These are phyloP conservation scores for Podosphaera fusca DNA, from an alignment of 2,329 filamentous ascomycete genomes.

Conservation along the genomic window DNA sequence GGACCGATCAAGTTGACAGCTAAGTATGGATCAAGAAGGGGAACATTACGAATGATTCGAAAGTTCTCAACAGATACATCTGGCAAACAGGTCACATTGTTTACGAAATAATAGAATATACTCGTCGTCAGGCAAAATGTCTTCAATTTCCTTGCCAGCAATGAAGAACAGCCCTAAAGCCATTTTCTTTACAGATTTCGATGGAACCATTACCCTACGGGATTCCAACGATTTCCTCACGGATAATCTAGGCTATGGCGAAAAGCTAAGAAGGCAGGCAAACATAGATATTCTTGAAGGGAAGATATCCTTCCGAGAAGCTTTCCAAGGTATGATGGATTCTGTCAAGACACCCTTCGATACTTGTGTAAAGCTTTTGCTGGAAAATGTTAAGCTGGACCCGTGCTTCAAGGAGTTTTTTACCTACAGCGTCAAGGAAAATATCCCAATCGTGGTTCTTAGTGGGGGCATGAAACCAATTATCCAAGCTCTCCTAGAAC, in stretches of 20 bases:
- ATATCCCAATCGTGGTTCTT: constrained; percentile 78
- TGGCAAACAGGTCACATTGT: neutral
- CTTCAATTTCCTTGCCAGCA: constrained; percentile 25
- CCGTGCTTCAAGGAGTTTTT: constrained; percentile 76
- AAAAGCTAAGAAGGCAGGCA: constrained; percentile 41
- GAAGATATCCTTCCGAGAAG: constrained; percentile 54
- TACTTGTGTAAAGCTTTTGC: constrained; percentile 56
- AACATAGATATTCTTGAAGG: constrained; percentile 58
- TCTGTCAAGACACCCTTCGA: constrained; percentile 60
- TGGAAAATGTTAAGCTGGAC: constrained; percentile 70
- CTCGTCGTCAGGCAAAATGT: constrained; percentile 6
- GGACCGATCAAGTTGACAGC: neutral
- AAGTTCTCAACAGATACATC: neutral
- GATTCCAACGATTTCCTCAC: constrained; percentile 53
- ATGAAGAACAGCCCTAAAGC: constrained; percentile 53
- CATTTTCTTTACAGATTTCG: constrained; percentile 98
- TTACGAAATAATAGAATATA: neutral
- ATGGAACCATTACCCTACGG: constrained; percentile 71
- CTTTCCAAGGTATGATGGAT: constrained; percentile 82
- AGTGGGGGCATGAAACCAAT: constrained; percentile 85
- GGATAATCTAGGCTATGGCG: constrained; percentile 74
- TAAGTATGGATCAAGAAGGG: neutral
- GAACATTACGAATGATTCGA: neutral
- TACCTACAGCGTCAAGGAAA: constrained; percentile 54
- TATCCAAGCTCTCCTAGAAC: constrained; percentile 60